A percentile compares a stretch with the other conserved stretches of the same genome.
These are phyloP conservation scores for Globisporangium megalacanthum DNA, from an alignment of 352 stramenopile species.

Conservation along the genomic window DNA sequence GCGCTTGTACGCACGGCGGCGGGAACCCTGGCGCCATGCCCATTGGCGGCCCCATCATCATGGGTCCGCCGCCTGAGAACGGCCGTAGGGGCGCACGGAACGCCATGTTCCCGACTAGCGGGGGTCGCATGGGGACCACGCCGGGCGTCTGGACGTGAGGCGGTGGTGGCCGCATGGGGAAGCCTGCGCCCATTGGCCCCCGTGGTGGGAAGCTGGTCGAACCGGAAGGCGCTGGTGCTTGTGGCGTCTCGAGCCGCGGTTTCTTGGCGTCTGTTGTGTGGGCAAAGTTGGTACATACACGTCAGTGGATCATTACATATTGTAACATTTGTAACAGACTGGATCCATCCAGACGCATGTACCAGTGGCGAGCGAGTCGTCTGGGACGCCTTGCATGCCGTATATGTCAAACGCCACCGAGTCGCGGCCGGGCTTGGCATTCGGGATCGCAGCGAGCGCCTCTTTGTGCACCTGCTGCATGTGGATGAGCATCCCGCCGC, in stretches of 20 bases:
- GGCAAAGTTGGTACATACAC: too few species aligned
- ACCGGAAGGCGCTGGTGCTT: constrained; percentile 1
- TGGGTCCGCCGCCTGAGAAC: constrained; percentile 26
- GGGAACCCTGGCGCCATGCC: constrained; percentile 13
- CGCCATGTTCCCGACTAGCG: constrained; percentile 22
- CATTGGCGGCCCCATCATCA: constrained; percentile 24
- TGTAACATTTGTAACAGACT: not conserved
- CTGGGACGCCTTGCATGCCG: constrained; percentile 84
- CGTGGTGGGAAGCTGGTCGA: constrained; percentile 37
- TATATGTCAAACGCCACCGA: constrained; percentile 86
- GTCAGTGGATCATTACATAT: not conserved
- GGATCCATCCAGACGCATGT: constrained; percentile 13
- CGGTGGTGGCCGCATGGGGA: constrained; percentile 36
- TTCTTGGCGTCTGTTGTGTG: constrained; percentile 29
- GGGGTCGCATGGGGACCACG: constrained; percentile 49
- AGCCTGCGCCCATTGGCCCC: constrained; percentile 28
- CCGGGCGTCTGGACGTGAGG: constrained; percentile 41
- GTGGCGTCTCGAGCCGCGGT: constrained; percentile 27
- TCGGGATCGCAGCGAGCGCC: constrained; percentile 69
- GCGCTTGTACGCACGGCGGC: constrained; percentile 1
- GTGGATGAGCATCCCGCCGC: constrained; percentile 87
- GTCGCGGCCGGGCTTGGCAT: constrained; percentile 78
- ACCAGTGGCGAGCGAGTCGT: constrained; percentile 24
- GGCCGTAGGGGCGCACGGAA: constrained; percentile 25
- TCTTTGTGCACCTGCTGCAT: constrained; percentile 88